These are phyloP conservation scores for Mycena filopes DNA, from an alignment of 768 basidiomycete species.

Conservation along the genomic window DNA sequence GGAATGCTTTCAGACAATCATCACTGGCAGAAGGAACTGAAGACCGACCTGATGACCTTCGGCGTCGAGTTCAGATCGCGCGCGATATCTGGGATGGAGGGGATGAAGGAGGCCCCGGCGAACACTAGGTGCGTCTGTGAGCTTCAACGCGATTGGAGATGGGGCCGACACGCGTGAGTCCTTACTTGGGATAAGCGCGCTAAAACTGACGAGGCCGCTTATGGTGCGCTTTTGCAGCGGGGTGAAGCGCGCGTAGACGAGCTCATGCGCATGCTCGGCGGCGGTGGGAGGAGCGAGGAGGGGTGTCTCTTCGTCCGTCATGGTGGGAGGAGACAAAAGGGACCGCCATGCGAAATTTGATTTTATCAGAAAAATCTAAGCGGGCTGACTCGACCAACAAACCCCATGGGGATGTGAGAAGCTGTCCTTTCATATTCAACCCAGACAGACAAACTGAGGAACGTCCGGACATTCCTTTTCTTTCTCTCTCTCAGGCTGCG, in stretches of 20 bases:
- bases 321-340: too few species aligned
- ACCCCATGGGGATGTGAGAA: too few species aligned
- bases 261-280: constrained; percentile 39
- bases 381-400: too few species aligned
- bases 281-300: constrained; percentile 37
- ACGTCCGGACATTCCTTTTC: too few species aligned
- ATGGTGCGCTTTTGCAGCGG: constrained; percentile 61
- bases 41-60: constrained; percentile 62
- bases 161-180: neutral
- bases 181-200: constrained; percentile 72
- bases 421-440: too few species aligned
- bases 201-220: constrained; percentile 65
- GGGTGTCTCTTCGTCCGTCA: constrained; percentile 44
- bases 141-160: too few species aligned
- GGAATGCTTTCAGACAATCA: neutral
- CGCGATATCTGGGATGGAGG: constrained; percentile 80
- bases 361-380: too few species aligned
- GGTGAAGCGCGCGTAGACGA: constrained; percentile 70
- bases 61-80: constrained; percentile 68
- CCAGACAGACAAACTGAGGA: too few species aligned
- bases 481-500: too few species aligned
- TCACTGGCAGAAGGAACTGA: neutral
- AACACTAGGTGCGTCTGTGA: constrained; percentile 58
- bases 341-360: too few species aligned
- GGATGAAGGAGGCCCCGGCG: constrained; percentile 75